These are phyloP conservation scores for Fusarium metavorans DNA, from an alignment of 2,329 filamentous ascomycete genomes.

Conservation along the genomic window DNA sequence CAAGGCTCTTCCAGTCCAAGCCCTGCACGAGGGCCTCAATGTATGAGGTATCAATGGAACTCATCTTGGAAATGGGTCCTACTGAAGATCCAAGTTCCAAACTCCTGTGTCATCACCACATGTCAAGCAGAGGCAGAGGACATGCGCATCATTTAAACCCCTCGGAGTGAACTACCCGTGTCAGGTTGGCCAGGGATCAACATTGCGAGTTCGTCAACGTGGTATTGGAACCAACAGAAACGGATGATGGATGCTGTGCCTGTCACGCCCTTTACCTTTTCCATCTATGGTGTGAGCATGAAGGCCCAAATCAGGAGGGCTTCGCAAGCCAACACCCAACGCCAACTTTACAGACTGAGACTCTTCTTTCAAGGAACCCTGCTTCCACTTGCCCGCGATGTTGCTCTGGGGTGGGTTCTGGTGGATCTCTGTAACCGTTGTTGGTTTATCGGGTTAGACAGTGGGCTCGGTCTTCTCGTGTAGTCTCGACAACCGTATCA, in stretches of 20 bases:
- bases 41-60: constrained; percentile 20
- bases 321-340: not conserved
- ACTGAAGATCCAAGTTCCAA: not conserved
- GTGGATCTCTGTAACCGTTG: not conserved
- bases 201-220: not conserved
- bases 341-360: not conserved
- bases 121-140: not conserved
- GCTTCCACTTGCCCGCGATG: constrained; percentile 1
- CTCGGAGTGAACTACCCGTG: not conserved
- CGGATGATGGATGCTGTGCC: not conserved
- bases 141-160: constrained; percentile 9
- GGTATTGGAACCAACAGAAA: constrained; percentile 6
- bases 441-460: not conserved
- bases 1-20: constrained; percentile 23
- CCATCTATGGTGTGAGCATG: not conserved
- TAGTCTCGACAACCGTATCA: constrained; percentile 4
- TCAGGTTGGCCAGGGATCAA: not conserved
- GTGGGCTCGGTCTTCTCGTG: not conserved
- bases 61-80: constrained; percentile 16
- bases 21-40: constrained; percentile 12
- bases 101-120: not conserved
- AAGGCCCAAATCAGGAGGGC: not conserved
- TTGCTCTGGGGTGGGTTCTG: not conserved
- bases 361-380: not conserved
- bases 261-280: not conserved